Evolutionary conservation across 345 rosid genomes (phyloP).

Genomic region (Brassica nigra): DNA sequence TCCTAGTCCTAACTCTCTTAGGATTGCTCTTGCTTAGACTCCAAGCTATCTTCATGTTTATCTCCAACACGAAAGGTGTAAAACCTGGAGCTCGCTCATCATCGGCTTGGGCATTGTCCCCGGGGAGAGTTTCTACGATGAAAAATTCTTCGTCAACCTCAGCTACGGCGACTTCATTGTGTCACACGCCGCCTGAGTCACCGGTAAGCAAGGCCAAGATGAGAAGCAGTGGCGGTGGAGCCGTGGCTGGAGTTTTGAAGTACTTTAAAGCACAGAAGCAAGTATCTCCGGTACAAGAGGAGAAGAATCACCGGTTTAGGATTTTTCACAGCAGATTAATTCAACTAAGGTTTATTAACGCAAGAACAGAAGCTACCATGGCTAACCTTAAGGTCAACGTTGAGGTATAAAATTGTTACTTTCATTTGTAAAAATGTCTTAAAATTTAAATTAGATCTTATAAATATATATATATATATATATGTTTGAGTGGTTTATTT

Average conservation of each 20-base stretch:
- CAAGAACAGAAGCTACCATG: slow-evolving; percentile 52
- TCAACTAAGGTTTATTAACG: slow-evolving; percentile 70
- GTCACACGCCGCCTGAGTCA: slow-evolving; percentile 38
- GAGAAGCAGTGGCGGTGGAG: slow-evolving; percentile 47
- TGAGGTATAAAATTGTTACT: slow-evolving; percentile 44
- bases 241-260: slow-evolving; percentile 60
- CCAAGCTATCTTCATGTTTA: too few species aligned
- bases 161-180: slow-evolving; percentile 26
- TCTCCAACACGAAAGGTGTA: slow-evolving; percentile 40
- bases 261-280: slow-evolving; percentile 69
- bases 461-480: too few species aligned
- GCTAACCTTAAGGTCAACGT: slow-evolving; percentile 40
- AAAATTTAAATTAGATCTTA: background rate
- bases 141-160: slow-evolving; percentile 19
- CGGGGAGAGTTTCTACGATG: slow-evolving; percentile 49
- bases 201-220: slow-evolving; percentile 24
- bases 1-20: too few species aligned
- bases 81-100: slow-evolving; percentile 46
- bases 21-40: too few species aligned
- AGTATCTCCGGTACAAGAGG: slow-evolving; percentile 55
- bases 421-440: background rate
- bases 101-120: slow-evolving; percentile 83
- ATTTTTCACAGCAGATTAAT: slow-evolving; percentile 51
- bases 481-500: slow-evolving; percentile 1
- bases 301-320: slow-evolving; percentile 52